Base-by-base conservation (phyloP, 2,329 filamentous ascomycete genomes). In the Thelonectria olida region DNA sequence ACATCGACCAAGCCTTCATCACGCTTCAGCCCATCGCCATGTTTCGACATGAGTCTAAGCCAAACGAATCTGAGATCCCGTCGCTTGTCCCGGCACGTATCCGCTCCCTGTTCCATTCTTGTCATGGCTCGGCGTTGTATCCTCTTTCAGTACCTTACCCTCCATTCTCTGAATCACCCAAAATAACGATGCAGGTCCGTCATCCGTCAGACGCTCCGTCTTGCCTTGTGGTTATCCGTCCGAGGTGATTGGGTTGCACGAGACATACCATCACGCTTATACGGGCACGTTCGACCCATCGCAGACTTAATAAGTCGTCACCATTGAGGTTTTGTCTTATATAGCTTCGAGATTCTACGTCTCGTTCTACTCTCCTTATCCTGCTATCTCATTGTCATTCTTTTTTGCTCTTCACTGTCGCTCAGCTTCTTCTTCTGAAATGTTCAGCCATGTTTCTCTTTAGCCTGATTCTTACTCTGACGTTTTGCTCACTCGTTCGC, bases 261-360 rank as follows among this genome's bases (percentile, higher is more conserved):
- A 71, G 63, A 67, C 65, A 65, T 67, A 13, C 9, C 31, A 34
- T 61, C 58, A 34, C 59, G n/a, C n/a, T n/a, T n/a, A n/a, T n/a
- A n/a, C n/a, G n/a, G n/a, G n/a, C n/a, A n/a, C n/a, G n/a, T n/a
- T n/a, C n/a, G n/a, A n/a, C n/a, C n/a, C n/a, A n/a, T n/a, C n/a
- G n/a, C n/a, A n/a, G n/a, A n/a, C n/a, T n/a, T n/a, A 4, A 8
- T 31, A 10, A 5, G 8, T 31, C 28, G 31, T 34, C 31, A 34
- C 31, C 31, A 34, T 34, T n/a, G n/a, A n/a, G n/a, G n/a, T n/a
- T n/a, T n/a, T n/a, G n/a, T n/a, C n/a, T n/a, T n/a, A 34, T 34
- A 34, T 34, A 34, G 3, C 31, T 34, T 10, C 7, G 12, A 15
- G 31, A 10, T 13, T 3, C 31, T 10, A 13, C 31, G 7, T 34